Evolutionary conservation across 1,284 basidiomycete species (phyloP).

Genomic region (Golubevia pallescens): DNA sequence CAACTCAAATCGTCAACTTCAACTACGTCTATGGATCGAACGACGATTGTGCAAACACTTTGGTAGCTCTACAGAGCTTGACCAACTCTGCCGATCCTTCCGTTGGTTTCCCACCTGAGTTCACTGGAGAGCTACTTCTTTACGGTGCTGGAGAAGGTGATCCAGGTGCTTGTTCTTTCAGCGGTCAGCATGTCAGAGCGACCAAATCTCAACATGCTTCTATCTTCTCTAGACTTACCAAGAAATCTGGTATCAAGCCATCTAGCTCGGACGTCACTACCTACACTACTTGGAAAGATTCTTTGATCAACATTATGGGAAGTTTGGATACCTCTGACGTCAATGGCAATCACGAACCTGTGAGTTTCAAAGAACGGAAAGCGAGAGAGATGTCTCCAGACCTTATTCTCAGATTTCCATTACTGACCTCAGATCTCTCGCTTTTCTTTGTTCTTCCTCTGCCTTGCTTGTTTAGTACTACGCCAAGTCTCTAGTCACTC

Average conservation of each 20-base stretch:
- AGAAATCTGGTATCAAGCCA: slow-evolving; percentile 8
- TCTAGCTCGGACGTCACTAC: background rate
- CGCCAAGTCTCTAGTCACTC: slow-evolving; percentile 37
- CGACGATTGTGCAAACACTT: slow-evolving; percentile 28
- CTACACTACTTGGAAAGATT: slow-evolving; percentile 22
- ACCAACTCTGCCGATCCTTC: slow-evolving; percentile 1
- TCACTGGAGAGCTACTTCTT: slow-evolving; percentile 35
- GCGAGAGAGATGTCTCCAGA: no score
- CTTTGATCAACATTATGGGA: slow-evolving; percentile 31
- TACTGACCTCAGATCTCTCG: no score
- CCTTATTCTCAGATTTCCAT: no score
- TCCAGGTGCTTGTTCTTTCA: slow-evolving; percentile 24
- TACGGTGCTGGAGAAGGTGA: slow-evolving; percentile 16
- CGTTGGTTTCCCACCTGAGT: slow-evolving; percentile 13
- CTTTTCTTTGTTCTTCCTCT: no score
- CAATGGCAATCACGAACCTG: slow-evolving; percentile 17
- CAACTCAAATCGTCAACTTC: slow-evolving; percentile 26
- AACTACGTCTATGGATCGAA: slow-evolving; percentile 26
- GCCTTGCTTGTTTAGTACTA: slow-evolving; percentile 18
- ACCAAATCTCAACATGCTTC: slow-evolving; percentile 10
- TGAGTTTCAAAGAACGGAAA: no score
- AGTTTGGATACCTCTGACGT: slow-evolving; percentile 9
- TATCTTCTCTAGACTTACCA: slow-evolving; percentile 11
- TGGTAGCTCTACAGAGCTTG: slow-evolving; percentile 31
- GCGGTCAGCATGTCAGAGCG: slow-evolving; percentile 28